phyloP scores from a whole-genome alignment of 257 asterid genomes.

The Solanum paucissectum region DNA sequence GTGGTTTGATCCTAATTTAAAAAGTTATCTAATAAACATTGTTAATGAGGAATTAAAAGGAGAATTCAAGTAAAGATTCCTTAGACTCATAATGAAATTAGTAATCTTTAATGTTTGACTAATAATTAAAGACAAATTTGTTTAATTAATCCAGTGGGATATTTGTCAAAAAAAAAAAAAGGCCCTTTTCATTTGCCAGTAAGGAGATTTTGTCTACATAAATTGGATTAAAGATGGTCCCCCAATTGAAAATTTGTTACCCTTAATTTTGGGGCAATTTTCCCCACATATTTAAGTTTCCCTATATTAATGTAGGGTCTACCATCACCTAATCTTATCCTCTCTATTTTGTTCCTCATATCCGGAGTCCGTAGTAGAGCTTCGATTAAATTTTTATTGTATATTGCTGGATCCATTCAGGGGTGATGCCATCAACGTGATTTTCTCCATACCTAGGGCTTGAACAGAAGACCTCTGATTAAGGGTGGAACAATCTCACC shows the following conservation, averaged over 20 bases:
- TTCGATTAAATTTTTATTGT: too few relatives aligned
- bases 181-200: slow-evolving; percentile 1
- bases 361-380: background rate
- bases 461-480: too few relatives aligned
- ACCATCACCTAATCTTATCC: background rate
- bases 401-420: too few relatives aligned
- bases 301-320: background rate
- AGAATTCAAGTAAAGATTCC: background rate
- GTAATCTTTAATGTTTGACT: background rate
- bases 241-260: background rate
- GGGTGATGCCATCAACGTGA: too few relatives aligned
- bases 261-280: slow-evolving; percentile 19
- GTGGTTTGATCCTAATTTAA: background rate
- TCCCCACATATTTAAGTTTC: slow-evolving; percentile 5
- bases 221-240: slow-evolving; percentile 18
- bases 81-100: background rate
- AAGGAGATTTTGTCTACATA: background rate
- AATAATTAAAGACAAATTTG: background rate
- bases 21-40: background rate
- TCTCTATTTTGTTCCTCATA: background rate
- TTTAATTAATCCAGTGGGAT: background rate
- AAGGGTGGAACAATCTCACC: too few relatives aligned
- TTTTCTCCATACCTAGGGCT: too few relatives aligned
- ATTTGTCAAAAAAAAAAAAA: slow-evolving; percentile 2
- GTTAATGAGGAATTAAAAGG: background rate